Conservation (phyloP, 2,329 filamentous ascomycete genomes). For the Xylaria sp. region DNA sequence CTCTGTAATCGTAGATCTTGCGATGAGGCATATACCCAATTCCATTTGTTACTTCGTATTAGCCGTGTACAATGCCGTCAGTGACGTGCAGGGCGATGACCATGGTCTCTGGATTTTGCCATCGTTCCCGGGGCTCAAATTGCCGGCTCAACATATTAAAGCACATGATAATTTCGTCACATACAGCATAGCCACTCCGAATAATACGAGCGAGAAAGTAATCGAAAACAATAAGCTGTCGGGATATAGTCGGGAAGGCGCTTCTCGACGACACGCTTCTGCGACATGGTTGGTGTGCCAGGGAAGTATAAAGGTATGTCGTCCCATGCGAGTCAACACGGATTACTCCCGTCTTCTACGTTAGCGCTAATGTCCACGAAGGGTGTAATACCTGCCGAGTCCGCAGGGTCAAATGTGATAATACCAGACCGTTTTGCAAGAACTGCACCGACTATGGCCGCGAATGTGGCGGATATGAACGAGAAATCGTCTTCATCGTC, state of each 20-base stretch:
- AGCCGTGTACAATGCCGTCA: slow-evolving; percentile 3
- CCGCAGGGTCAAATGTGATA: slow-evolving; percentile 46
- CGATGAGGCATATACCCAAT: slow-evolving; percentile 4
- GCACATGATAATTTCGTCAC: background rate
- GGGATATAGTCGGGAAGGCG: slow-evolving; percentile 2
- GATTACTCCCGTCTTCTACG: background rate
- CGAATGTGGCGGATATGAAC: slow-evolving; percentile 57
- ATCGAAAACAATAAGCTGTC: background rate
- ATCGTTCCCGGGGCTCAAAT: background rate
- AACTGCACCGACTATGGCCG: slow-evolving; percentile 55
- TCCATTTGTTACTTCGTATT: slow-evolving; percentile 13
- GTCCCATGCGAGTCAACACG: background rate
- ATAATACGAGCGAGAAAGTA: background rate
- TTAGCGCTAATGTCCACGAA: slow-evolving; percentile 2
- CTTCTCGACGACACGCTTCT: background rate
- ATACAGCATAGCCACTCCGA: background rate
- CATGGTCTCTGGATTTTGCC: slow-evolving; percentile 1
- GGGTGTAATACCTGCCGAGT: slow-evolving; percentile 56
- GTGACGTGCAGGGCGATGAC: slow-evolving; percentile 7
- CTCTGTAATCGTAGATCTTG: slow-evolving; percentile 11
- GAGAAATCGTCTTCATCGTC: slow-evolving; percentile 59
- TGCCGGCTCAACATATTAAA: slow-evolving; percentile 2
- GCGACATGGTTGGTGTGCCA: slow-evolving; percentile 55
- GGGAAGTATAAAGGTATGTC: slow-evolving; percentile 53
- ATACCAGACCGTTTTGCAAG: slow-evolving; percentile 53